A percentile compares a stretch with the other conserved stretches of the same genome.
phyloP scores from a whole-genome alignment of 2,329 filamentous ascomycete species.

The Daldinia eschscholtzii region DNA sequence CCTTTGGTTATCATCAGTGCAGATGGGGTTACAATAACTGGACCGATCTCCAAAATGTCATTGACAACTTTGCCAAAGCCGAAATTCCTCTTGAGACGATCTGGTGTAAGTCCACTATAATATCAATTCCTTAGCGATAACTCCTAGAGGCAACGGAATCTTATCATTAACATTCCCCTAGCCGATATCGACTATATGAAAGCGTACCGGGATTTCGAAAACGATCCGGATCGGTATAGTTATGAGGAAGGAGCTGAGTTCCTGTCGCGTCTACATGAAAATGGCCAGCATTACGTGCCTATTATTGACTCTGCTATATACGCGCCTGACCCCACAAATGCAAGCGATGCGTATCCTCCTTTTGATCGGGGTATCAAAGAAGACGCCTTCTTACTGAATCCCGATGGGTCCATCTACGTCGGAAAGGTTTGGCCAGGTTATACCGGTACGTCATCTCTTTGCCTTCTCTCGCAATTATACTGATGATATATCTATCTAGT shows the following conservation, averaged over 20 bases:
- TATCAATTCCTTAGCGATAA: not conserved
- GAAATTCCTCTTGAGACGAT: slow-evolving; percentile 79
- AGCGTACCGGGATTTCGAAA: slow-evolving; percentile 70
- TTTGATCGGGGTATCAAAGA: slow-evolving; percentile 72
- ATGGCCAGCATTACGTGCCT: slow-evolving; percentile 76
- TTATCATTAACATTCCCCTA: slow-evolving; percentile 47
- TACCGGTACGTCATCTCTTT: slow-evolving; percentile 55
- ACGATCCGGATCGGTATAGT: slow-evolving; percentile 69
- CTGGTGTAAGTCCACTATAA: slow-evolving; percentile 62
- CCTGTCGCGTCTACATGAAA: slow-evolving; percentile 70
- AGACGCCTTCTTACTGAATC: slow-evolving; percentile 67
- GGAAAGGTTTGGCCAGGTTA: slow-evolving; percentile 82
- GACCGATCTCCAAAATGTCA: slow-evolving; percentile 73
- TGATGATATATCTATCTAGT: slow-evolving; percentile 53
- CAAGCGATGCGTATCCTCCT: slow-evolving; percentile 71
- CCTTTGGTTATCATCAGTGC: slow-evolving; percentile 86
- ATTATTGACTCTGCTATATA: slow-evolving; percentile 82
- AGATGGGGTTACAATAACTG: slow-evolving; percentile 85
- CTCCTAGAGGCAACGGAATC: slow-evolving; percentile 58
- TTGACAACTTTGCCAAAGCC: slow-evolving; percentile 73
- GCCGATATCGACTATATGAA: slow-evolving; percentile 81
- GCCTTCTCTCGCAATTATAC: not conserved
- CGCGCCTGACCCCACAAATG: slow-evolving; percentile 77
- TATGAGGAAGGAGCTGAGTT: slow-evolving; percentile 71
- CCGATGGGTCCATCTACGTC: slow-evolving; percentile 68